Base-by-base conservation (phyloP, 208 protist genomes). In the Crithidia thermophila region DNA sequence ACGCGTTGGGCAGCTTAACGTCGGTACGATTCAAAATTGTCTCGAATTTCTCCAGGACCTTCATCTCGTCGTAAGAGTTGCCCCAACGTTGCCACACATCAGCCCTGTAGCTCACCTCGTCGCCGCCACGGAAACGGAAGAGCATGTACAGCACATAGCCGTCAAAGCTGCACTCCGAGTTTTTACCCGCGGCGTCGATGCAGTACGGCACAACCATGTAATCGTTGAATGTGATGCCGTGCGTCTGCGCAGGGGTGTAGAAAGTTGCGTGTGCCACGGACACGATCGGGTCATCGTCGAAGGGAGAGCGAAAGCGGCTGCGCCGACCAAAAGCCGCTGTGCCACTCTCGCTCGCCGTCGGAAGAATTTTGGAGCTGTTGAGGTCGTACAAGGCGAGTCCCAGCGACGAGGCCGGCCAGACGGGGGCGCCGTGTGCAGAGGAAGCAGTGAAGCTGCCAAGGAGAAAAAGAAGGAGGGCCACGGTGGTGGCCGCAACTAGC, bases 141-240 rank as follows among this genome's bases (percentile, higher is more conserved):
- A 75, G 64, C n/a, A 75, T 9, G 59, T 75, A 75, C 18, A 68
- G 18, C 18, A 75, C 39, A 42, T 47, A 25, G 37, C 27, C 28
- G 45, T 23, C 4, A 9, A 75, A 23, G 43, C 68, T 39, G 45
- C 68, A 75, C 30, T 21, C 20, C 3, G 59, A 11, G n/a, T 9
- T 36, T 11, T 34, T 23, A 8, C 36, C 46, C 28, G 53, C 37
- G 7, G 42, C 28, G 27, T 25, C 42, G 4, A 50, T 37, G 45
- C 68, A 75, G 45, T 75, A 75, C 9, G 60, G 68, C 25, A 75
- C 53, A 25, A 23, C 40, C 31, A 75, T 52, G 34, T 68, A 67
- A 9, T 75, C 68, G 21, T 45, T 43, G 18, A 45, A 25, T 33
- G 31, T 34, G 7, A 11, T 37, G 30, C 16, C 60, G 13, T 21